Evolutionary conservation across 2,329 filamentous ascomycete genomes (phyloP).

Genomic region (Scedosporium aurantiacum): DNA sequence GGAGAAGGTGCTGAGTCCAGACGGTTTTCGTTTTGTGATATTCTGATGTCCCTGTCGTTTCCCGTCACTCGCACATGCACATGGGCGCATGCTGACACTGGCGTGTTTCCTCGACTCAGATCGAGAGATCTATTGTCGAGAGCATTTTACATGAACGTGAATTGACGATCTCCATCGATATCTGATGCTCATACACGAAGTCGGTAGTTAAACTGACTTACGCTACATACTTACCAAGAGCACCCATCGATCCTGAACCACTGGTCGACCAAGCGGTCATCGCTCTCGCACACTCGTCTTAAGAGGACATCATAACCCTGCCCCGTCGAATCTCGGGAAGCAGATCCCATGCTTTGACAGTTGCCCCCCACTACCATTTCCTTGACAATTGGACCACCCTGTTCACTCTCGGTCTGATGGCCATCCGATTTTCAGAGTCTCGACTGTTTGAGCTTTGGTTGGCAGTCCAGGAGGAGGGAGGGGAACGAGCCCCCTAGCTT

Average conservation of each 20-base stretch:
- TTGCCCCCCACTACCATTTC: not conserved
- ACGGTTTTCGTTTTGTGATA: not conserved
- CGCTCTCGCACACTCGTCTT: not conserved
- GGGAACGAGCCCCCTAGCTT: no score
- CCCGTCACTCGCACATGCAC: no score
- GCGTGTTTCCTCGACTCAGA: no score
- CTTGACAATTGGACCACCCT: not conserved
- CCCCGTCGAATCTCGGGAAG: not conserved
- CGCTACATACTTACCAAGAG: not conserved
- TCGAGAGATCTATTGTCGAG: no score
- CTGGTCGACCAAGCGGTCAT: not conserved
- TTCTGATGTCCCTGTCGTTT: no score
- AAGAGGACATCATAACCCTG: not conserved
- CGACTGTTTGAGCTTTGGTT: constrained; percentile 2
- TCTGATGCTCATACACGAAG: not conserved
- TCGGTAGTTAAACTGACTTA: not conserved
- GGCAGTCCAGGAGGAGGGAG: no score
- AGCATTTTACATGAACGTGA: not conserved
- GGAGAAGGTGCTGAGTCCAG: not conserved
- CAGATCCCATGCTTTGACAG: not conserved
- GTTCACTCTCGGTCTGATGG: constrained; percentile 5
- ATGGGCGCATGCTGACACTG: no score
- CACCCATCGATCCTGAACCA: not conserved
- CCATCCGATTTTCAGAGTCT: constrained; percentile 3
- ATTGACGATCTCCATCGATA: not conserved